Evolutionary conservation across 148 eudicot genomes (phyloP).

Genomic region (Hydrangea macrophylla): DNA sequence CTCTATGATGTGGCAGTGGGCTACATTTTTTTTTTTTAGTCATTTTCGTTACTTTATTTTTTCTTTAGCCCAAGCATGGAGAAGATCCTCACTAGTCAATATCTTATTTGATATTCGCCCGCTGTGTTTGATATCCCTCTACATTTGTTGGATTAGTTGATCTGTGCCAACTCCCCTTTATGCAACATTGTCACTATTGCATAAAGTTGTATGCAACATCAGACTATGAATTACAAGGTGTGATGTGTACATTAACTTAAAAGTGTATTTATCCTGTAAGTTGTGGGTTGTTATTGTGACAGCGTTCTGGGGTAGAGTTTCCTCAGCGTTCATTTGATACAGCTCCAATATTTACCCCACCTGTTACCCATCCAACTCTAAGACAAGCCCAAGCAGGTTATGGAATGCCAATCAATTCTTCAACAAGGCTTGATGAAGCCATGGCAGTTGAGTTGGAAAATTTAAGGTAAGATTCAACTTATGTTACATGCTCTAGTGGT

Average conservation of each 20-base stretch:
- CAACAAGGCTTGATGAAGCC: constrained; percentile 82
- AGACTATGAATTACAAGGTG: neutral
- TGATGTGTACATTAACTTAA: neutral
- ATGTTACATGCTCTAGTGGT: neutral
- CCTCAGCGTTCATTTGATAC: constrained; percentile 65
- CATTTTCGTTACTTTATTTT: too few relatives aligned
- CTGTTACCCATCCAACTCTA: constrained; percentile 48
- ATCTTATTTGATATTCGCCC: neutral
- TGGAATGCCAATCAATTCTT: constrained; percentile 79
- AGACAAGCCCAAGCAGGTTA: constrained; percentile 56
- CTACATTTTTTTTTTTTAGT: neutral
- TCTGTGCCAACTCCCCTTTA: neutral
- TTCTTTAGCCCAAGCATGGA: too few relatives aligned
- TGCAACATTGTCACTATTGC: neutral
- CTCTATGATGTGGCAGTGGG: neutral
- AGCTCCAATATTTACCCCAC: constrained; percentile 81
- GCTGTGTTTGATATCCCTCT: neutral
- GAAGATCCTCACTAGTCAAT: neutral
- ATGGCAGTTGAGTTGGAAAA: constrained; percentile 74
- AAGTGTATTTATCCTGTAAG: neutral
- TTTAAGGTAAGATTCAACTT: constrained; percentile 49
- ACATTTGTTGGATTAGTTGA: neutral
- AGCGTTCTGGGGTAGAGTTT: constrained; percentile 76
- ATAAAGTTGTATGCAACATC: neutral
- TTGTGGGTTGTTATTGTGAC: constrained; percentile 19